phyloP scores from a whole-genome alignment of 1,284 basidiomycete genomes.

The Sanghuangporus weigelae region DNA sequence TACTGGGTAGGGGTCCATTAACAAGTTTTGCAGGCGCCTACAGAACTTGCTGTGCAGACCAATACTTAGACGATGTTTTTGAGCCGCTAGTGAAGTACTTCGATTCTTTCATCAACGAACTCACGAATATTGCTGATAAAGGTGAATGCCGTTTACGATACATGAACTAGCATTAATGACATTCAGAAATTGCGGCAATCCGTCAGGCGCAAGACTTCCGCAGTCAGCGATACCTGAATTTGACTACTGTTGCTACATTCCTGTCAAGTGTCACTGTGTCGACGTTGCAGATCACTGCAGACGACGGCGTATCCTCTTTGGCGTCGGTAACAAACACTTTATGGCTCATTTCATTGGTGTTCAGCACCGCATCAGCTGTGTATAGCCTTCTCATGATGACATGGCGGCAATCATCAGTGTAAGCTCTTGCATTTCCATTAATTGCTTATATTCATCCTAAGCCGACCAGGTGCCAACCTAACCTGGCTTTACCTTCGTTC shows the following conservation, averaged over 20 bases:
- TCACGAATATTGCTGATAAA: neutral
- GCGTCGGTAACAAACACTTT: neutral
- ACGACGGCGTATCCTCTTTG: neutral
- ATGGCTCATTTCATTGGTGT: conserved; percentile 6
- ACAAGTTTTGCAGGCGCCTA: too few species aligned
- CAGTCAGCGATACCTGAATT: neutral
- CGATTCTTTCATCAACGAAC: neutral
- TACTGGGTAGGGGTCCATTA: neutral
- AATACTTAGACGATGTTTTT: neutral
- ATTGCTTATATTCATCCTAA: neutral
- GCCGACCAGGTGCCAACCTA: neutral
- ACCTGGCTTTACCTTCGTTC: neutral
- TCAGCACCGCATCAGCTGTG: conserved; percentile 7
- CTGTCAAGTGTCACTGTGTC: conserved; percentile 6
- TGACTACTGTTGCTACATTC: conserved; percentile 10
- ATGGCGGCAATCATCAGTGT: conserved; percentile 3
- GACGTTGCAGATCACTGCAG: conserved; percentile 2
- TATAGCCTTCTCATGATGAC: conserved; percentile 9
- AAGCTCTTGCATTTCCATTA: neutral
- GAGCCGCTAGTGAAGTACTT: neutral
- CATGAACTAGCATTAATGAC: too few species aligned
- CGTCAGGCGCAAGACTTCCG: neutral
- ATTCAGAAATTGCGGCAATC: neutral
- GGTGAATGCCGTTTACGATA: neutral
- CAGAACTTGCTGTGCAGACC: neutral